A percentile compares a stretch with the other conserved stretches of the same genome.
Evolutionary conservation across 73 alveolate species (phyloP).

Genomic region (Breviolum minutum): DNA sequence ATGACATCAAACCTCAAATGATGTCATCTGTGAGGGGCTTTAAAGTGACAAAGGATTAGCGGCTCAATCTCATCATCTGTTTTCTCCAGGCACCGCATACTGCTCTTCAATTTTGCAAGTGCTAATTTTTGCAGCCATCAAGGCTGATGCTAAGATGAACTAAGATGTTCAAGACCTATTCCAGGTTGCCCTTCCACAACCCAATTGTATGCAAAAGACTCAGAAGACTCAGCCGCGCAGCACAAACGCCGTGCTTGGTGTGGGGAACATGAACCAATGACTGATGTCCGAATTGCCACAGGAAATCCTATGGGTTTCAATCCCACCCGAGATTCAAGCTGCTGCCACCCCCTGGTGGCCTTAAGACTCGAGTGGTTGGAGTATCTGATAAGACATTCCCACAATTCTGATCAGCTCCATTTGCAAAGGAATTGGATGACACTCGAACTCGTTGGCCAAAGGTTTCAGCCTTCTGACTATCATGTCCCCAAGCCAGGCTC

Average conservation of each 20-base stretch:
- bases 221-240: neutral
- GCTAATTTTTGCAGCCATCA: conserved; percentile 25
- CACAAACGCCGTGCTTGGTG: neutral
- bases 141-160: neutral
- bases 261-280: conserved; percentile 18
- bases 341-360: conserved; percentile 92
- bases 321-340: conserved; percentile 78
- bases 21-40: too few species aligned
- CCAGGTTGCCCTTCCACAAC: neutral
- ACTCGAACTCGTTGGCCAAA: conserved; percentile 76
- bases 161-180: neutral
- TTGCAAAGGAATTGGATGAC: conserved; percentile 81
- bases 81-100: neutral
- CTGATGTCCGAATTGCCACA: neutral
- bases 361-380: conserved; percentile 60
- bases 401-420: conserved; percentile 85
- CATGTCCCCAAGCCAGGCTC: conserved; percentile 88
- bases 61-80: too few species aligned
- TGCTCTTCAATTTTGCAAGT: conserved; percentile 10
- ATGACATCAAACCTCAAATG: too few species aligned
- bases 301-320: neutral
- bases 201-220: conserved; percentile 8
- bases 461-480: neutral
- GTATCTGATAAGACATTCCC: conserved; percentile 84
- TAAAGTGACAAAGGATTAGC: too few species aligned